phyloP scores from a whole-genome alignment of 306 rosid genomes.

The Myrica gale region DNA sequence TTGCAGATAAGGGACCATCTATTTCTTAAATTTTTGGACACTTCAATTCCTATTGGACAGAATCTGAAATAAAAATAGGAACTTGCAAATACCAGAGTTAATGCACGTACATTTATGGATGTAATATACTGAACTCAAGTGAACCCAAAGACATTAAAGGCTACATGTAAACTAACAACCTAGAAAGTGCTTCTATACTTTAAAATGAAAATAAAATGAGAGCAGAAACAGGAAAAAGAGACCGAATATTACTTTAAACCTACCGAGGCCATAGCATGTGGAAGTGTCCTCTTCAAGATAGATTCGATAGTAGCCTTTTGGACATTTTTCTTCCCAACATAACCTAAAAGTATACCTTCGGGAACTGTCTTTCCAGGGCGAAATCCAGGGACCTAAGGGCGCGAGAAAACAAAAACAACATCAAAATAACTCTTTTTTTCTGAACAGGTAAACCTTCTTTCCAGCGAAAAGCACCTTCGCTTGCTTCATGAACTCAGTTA shows the following conservation, averaged over 20 bases:
- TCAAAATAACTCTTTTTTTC: slow-evolving; percentile 10
- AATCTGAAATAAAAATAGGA: neutral
- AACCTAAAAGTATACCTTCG: slow-evolving; percentile 59
- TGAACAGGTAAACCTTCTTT: slow-evolving; percentile 11
- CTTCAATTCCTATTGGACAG: neutral
- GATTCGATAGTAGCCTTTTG: slow-evolving; percentile 79
- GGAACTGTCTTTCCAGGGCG: slow-evolving; percentile 80
- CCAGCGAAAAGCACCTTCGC: slow-evolving; percentile 54
- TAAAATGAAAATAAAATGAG: slow-evolving; percentile 6
- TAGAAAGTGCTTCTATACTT: neutral
- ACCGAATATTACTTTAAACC: slow-evolving; percentile 28
- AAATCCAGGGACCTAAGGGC: slow-evolving; percentile 78
- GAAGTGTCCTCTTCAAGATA: slow-evolving; percentile 81
- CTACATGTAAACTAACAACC: neutral
- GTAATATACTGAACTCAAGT: neutral
- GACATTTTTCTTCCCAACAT: slow-evolving; percentile 67
- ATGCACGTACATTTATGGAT: neutral
- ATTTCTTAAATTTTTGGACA: neutral
- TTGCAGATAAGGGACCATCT: neutral
- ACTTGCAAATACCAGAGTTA: neutral
- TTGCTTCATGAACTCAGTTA: slow-evolving; percentile 70
- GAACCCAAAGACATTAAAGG: neutral
- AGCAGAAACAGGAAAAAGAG: neutral
- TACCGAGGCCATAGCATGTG: slow-evolving; percentile 79
- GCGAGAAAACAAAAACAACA: slow-evolving; percentile 22